Percentiles rank a stretch among this genome's conserved stretches.
Conservation (phyloP, 164 flowering plant species). For the Magnolia kwangsiensis region DNA sequence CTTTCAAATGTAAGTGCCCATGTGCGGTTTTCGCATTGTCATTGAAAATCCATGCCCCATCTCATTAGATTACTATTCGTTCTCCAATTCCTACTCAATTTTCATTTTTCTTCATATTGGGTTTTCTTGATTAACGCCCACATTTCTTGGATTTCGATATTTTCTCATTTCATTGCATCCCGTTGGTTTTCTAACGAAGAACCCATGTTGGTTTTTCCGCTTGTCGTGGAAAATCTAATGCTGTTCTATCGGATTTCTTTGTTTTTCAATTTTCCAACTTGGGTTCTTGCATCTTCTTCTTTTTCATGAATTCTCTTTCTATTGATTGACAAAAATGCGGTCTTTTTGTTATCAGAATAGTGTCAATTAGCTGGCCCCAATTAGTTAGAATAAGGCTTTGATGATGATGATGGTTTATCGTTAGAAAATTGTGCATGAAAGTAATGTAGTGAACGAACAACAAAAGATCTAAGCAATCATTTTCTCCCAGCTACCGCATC, state of each 20-base stretch:
- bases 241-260: background rate
- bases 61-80: background rate
- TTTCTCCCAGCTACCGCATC: no score
- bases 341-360: no score
- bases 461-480: no score
- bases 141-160: background rate
- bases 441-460: no score
- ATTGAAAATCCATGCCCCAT: background rate
- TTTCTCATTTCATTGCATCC: background rate
- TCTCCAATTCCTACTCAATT: background rate
- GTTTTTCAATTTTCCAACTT: background rate
- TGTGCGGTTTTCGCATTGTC: background rate
- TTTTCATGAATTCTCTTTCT: no score
- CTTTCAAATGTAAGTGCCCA: background rate
- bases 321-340: no score
- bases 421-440: no score
- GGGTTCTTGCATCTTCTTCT: background rate
- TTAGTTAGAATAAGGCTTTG: no score
- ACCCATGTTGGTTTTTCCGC: background rate
- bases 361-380: no score
- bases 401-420: no score
- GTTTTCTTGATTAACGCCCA: background rate
- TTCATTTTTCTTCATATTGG: background rate
- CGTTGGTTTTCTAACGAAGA: background rate
- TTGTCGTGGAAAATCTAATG: background rate